Evolutionary conservation across 345 rosid genomes (phyloP), one percentile per base, ranked within the genome.

Genomic region (Gossypium ekmanianum): DNA sequence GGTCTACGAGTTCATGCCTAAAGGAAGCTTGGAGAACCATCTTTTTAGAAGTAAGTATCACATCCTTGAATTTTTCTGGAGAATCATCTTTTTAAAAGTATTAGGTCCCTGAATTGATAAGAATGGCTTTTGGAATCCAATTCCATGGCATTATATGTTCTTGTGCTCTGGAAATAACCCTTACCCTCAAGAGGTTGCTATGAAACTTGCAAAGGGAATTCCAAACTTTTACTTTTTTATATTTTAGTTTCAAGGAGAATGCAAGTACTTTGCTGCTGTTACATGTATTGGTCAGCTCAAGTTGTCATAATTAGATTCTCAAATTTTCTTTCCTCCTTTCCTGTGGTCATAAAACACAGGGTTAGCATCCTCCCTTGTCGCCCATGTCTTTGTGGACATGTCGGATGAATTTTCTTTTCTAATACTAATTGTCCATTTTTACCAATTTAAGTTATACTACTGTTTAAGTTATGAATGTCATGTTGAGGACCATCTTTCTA

Each of bases 1-100:
- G 74, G 97, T 92, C 61, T 94, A 94, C 24, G 97, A 94, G 79
- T 94, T 92, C 82, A 88, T 94, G 97, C 94, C 97, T 10, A 92
- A 92, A 81, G 98, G 98, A 76, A 92, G 98, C 85, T 84, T 94
- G 71, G 98, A 94, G 88, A 94, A 94, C 74, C 86, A 79, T 73
- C 83, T 93, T 58, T 88, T 85, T 27, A 79, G 81, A 84, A 82
- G 92, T 90, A 88, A 86, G 90, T 83, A 72, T 62, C 57, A 56
- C 63, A 16, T 64, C 71, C 65, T 16, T 26, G 24, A 18, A 6
- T 57, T 57, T 22, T 61, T 22, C 7, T 34, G 61, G 76, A 61
- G 68, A 61, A 73, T 13, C 18, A 55, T 71, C 50, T 71, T 71
- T 71, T 71, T 54, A 34, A 71, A 54, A 52, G 24, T 34, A 51